Evolutionary conservation across 2,329 filamentous ascomycete genomes (phyloP).

Genomic region (Byssochlamys sp.): DNA sequence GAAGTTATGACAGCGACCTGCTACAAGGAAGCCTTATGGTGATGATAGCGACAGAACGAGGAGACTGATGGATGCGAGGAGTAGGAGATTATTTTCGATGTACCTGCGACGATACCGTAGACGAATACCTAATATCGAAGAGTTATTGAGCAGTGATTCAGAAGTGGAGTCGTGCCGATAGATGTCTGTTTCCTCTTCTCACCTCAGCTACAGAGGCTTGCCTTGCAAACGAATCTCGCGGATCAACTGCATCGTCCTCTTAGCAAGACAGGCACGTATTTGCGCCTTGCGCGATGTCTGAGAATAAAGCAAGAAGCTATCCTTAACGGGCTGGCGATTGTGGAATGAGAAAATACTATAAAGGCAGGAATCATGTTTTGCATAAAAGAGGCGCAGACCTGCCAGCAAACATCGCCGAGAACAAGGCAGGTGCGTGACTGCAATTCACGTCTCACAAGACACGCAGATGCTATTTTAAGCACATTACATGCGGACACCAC

Average conservation of each 20-base stretch:
- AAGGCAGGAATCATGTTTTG: neutral
- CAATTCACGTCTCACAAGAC: neutral
- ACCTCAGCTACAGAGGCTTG: neutral
- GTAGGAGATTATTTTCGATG: neutral
- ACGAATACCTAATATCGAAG: neutral
- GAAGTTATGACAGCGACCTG: neutral
- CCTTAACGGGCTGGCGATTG: neutral
- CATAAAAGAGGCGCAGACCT: neutral
- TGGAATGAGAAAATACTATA: neutral
- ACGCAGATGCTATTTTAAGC: neutral
- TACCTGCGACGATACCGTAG: neutral
- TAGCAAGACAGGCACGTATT: neutral
- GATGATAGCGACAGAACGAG: neutral
- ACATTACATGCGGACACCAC: neutral
- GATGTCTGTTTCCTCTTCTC: neutral
- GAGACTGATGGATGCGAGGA: neutral
- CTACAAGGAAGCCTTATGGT: neutral
- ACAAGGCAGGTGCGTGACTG: neutral
- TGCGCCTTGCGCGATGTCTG: neutral
- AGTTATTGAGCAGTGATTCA: neutral
- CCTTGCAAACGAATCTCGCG: neutral
- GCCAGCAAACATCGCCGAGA: neutral
- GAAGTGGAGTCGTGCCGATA: neutral
- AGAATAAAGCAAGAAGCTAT: neutral
- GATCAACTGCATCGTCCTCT: neutral